Evolutionary conservation across 2,329 filamentous ascomycete species (phyloP).

Genomic region (Pseudogymnoascus sp.): DNA sequence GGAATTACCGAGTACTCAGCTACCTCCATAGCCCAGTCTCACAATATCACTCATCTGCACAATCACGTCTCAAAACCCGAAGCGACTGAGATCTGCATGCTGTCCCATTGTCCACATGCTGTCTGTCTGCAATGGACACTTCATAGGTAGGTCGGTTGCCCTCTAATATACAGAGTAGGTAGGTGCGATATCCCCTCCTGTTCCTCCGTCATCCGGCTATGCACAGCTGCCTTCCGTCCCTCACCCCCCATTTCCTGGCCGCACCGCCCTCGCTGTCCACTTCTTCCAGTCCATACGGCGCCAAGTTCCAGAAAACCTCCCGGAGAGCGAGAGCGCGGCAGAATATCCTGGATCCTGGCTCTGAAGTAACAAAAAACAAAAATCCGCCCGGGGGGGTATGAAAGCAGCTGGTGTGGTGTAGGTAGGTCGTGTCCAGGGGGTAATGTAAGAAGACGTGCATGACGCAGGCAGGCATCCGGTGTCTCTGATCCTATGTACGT

Average conservation of each 20-base stretch:
- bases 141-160: background rate
- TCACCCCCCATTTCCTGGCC: background rate
- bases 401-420: background rate
- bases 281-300: background rate
- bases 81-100: background rate
- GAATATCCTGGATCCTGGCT: background rate
- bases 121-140: background rate
- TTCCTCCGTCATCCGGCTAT: background rate
- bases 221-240: background rate
- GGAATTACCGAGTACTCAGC: background rate
- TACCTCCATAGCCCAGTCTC: background rate
- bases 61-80: background rate
- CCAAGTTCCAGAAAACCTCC: background rate
- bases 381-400: background rate
- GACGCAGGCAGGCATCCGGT: background rate
- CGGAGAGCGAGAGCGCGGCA: background rate
- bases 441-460: background rate
- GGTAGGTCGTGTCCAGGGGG: background rate
- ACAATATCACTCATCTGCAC: background rate
- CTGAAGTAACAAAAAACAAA: background rate
- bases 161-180: conserved; percentile 3
- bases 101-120: background rate
- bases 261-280: background rate
- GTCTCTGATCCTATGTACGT: background rate
- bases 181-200: background rate